These are phyloP conservation scores for Botrytis aclada DNA, from an alignment of 2,329 filamentous ascomycete genomes.

Conservation along the genomic window DNA sequence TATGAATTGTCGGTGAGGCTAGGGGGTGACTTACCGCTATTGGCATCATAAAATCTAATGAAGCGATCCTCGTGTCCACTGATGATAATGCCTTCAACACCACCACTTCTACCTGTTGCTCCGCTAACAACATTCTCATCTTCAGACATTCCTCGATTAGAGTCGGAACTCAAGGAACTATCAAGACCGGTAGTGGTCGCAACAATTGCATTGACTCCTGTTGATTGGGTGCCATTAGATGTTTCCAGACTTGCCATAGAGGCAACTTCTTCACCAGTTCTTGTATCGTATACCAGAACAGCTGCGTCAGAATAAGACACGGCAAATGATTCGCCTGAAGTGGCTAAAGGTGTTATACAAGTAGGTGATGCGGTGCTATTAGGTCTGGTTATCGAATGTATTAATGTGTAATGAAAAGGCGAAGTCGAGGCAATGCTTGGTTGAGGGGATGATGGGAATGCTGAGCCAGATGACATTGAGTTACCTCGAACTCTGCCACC, in stretches of 20 bases:
- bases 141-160: conserved; percentile 58
- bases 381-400: conserved; percentile 77
- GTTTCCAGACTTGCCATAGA: conserved; percentile 93
- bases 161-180: conserved; percentile 55
- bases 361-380: conserved; percentile 76
- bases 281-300: conserved; percentile 87
- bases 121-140: conserved; percentile 78
- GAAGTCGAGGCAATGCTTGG: conserved; percentile 81
- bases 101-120: conserved; percentile 74
- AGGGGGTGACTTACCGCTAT: conserved; percentile 72
- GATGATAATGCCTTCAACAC: conserved; percentile 90
- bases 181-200: conserved; percentile 83
- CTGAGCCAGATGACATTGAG: conserved; percentile 91
- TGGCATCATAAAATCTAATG: conserved; percentile 96
- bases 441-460: conserved; percentile 86
- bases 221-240: conserved; percentile 81
- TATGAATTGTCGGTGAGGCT: not conserved
- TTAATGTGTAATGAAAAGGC: conserved; percentile 81
- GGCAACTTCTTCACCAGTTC: conserved; percentile 81
- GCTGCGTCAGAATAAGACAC: conserved; percentile 89
- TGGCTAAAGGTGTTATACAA: conserved; percentile 84
- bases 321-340: conserved; percentile 82
- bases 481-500: conserved; percentile 80
- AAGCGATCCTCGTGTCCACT: conserved; percentile 96
- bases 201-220: conserved; percentile 84